These are phyloP conservation scores for Aegilops umbellulata DNA, from an alignment of 176 grass and related monocot genomes.

Conservation along the genomic window DNA sequence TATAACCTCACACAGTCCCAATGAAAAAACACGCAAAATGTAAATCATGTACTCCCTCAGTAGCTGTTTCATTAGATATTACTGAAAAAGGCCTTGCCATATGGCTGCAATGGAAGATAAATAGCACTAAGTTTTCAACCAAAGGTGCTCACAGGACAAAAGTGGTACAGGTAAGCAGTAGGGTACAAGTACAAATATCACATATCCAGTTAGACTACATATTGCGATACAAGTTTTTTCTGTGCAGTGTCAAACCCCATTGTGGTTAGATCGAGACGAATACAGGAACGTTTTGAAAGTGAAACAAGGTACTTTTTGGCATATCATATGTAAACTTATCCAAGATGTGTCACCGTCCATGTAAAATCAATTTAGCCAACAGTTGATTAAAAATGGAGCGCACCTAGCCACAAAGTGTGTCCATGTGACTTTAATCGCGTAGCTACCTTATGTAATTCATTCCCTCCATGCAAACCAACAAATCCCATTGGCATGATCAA, in stretches of 20 bases:
- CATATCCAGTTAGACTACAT: not conserved
- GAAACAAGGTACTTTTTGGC: not conserved
- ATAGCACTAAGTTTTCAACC: not conserved
- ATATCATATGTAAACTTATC: not conserved
- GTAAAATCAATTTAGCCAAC: not conserved
- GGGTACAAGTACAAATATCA: slow-evolving; percentile 3
- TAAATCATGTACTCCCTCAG: not conserved
- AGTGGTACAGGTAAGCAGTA: not conserved
- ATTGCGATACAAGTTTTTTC: not conserved
- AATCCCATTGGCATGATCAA: not conserved
- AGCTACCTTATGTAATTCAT: not conserved
- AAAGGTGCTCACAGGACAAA: not conserved
- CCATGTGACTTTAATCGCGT: not conserved
- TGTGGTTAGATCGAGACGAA: not conserved
- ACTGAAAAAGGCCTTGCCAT: not conserved
- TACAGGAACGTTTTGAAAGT: not conserved
- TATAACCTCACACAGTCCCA: not conserved
- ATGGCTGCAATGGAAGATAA: not conserved
- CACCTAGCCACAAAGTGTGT: not conserved
- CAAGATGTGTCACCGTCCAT: not conserved
- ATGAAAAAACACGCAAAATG: not conserved
- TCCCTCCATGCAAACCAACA: not conserved
- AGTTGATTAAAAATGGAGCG: not conserved
- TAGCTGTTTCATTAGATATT: not conserved
- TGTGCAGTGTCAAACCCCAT: not conserved